A percentile compares a stretch with the other conserved stretches of the same genome.
phyloP scores from a whole-genome alignment of 768 basidiomycete species.

The Pholiota microspora region DNA sequence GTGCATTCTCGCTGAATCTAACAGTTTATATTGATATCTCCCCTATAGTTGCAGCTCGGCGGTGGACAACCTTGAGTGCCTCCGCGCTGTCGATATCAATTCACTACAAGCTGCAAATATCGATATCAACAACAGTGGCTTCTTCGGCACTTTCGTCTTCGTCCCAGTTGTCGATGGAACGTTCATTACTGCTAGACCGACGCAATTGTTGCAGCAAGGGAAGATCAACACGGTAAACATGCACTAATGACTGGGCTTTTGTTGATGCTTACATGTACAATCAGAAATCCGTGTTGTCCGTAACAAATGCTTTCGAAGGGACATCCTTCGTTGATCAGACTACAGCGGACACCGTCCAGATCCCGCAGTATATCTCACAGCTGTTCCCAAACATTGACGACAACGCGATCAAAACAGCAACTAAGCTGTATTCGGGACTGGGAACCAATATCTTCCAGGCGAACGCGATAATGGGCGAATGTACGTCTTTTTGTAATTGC shows the following conservation, averaged over 20 bases:
- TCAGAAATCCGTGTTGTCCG: constrained; percentile 32
- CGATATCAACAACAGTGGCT: constrained; percentile 27
- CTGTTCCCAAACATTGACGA: constrained; percentile 40
- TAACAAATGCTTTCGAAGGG: constrained; percentile 42
- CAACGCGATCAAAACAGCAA: constrained; percentile 24
- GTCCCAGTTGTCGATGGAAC: constrained; percentile 47
- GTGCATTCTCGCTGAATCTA: neutral
- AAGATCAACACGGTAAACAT: constrained; percentile 12
- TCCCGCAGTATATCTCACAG: constrained; percentile 30
- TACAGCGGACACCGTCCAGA: constrained; percentile 25
- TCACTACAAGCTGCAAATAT: constrained; percentile 33
- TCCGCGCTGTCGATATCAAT: constrained; percentile 31
- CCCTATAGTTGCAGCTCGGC: constrained; percentile 31
- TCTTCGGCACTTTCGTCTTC: constrained; percentile 39
- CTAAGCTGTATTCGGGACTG: constrained; percentile 27
- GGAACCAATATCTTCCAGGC: constrained; percentile 36
- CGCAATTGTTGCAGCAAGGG: constrained; percentile 27
- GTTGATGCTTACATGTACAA: neutral
- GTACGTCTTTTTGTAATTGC: constrained; percentile 27
- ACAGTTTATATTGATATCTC: neutral
- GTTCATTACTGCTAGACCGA: constrained; percentile 43
- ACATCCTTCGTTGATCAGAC: constrained; percentile 33
- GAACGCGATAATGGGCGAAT: constrained; percentile 37
- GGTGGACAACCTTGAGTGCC: constrained; percentile 35
- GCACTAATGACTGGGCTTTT: constrained; percentile 21